Base-by-base conservation (phyloP, 1,284 basidiomycete genomes). In the Flammula alnicola region DNA sequence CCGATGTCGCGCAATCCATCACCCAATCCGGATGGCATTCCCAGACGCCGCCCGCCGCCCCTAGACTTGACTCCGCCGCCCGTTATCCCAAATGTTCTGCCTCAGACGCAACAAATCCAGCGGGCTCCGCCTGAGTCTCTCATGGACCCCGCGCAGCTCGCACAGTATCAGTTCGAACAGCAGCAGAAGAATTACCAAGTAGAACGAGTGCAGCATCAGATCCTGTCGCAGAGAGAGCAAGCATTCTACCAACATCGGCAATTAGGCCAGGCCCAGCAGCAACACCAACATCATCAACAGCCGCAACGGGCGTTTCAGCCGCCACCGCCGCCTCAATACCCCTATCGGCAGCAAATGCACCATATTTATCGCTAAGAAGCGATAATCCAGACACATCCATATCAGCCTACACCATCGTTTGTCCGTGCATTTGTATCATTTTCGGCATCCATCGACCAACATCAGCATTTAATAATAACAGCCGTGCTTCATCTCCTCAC, bases 101-200 rank as follows among this genome's bases (percentile, higher is more conserved):
- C 26, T 37, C 39, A 32, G 31, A 23, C 20, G 25, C 40, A 32
- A 20, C 25, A 36, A 16, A 20, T 11, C 11, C 27, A 27, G 5
- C 22, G 26, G 20, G 14, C 37, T 29, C 25, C 46, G 9, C n/a
- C 25, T 19, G 6, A 22, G 6, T 5, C 33, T 25, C 31, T 17
- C 9, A 20, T 36, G 5, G 44, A 47, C 11, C 40, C 44, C 3
- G 44, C 48, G 12, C 36, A 37, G 23, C 43, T 44, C 4, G 54
- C 54, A 20, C 49, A 55, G 25, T 49, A 46, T 10, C 56, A 57
- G 39, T 52, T 51, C 20, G 52, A 57, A 36, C 33, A 49, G 31
- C 55, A 57, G 49, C 23, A 31, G 11, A 29, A 26, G 31, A 26
- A 20, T 7, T 48, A 44, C 33, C 32, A 49, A 9, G 23, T 31